phyloP scores from a whole-genome alignment of 768 basidiomycete species.

The Podaxis sp. region DNA sequence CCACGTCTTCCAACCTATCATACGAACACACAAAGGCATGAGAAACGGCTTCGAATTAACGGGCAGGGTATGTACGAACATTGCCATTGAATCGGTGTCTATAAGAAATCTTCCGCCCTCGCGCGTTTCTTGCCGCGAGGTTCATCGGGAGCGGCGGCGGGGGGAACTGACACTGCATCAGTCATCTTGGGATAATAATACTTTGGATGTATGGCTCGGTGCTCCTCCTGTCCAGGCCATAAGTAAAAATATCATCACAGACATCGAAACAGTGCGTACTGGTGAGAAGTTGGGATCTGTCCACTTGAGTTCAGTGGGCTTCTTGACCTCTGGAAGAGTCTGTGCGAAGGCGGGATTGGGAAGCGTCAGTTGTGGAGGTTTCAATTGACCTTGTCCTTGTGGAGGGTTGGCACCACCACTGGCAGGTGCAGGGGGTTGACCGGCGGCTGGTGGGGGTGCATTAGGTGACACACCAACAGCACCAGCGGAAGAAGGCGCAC shows the following conservation, averaged over 20 bases:
- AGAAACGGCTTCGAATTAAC: background rate
- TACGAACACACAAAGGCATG: background rate
- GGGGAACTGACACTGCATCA: conserved; percentile 23
- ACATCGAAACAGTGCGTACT: conserved; percentile 32
- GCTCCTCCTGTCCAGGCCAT: conserved; percentile 61
- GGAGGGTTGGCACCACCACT: background rate
- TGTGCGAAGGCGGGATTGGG: conserved; percentile 62
- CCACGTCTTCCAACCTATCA: conserved; percentile 10
- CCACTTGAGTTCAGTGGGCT: conserved; percentile 72
- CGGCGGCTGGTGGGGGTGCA: background rate
- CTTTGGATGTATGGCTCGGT: conserved; percentile 61
- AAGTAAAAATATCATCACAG: background rate
- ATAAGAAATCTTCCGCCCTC: conserved; percentile 85
- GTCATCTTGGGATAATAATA: conserved; percentile 56
- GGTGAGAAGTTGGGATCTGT: conserved; percentile 77
- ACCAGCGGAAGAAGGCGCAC: background rate
- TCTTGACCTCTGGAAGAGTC: conserved; percentile 75
- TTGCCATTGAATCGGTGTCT: conserved; percentile 3
- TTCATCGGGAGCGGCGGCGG: conserved; percentile 43
- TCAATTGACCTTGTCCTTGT: conserved; percentile 20
- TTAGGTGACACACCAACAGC: background rate
- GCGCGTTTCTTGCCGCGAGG: conserved; percentile 81
- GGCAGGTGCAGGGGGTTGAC: background rate
- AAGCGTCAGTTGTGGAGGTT: conserved; percentile 37
- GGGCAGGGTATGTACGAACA: background rate